Evolutionary conservation across 2,329 filamentous ascomycete genomes (phyloP).

Genomic region (Penicillium sumatraense): DNA sequence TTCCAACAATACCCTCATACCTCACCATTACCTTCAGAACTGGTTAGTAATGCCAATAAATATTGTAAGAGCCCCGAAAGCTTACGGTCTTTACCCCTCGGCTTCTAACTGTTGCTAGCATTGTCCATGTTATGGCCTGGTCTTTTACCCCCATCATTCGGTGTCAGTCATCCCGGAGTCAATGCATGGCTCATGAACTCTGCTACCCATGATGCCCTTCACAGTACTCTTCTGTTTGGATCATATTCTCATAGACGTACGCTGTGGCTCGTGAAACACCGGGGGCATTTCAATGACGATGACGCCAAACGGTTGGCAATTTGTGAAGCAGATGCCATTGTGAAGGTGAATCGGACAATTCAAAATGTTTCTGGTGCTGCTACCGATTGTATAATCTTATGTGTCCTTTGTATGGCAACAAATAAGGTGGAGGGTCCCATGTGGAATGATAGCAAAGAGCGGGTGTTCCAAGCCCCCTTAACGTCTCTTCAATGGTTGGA

Average conservation of each 20-base stretch:
- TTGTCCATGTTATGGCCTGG: constrained; percentile 13
- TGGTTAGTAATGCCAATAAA: constrained; percentile 8
- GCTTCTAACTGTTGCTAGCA: neutral
- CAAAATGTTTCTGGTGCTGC: neutral
- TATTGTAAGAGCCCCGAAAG: constrained; percentile 1
- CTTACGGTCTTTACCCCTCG: neutral
- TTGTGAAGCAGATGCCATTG: constrained; percentile 7
- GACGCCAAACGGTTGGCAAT: constrained; percentile 7
- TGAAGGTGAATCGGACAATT: constrained; percentile 13
- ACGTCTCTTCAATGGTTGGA: constrained; percentile 24
- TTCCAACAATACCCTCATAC: constrained; percentile 7
- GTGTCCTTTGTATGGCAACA: constrained; percentile 9
- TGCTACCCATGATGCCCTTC: constrained; percentile 5
- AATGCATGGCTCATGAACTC: constrained; percentile 9
- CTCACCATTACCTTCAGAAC: constrained; percentile 2
- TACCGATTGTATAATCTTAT: constrained; percentile 10
- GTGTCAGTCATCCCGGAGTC: constrained; percentile 1
- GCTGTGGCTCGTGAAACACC: constrained; percentile 4
- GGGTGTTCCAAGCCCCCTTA: constrained; percentile 16
- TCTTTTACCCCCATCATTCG: constrained; percentile 3
- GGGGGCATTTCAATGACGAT: constrained; percentile 10
- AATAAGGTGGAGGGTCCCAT: constrained; percentile 3
- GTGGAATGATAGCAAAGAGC: constrained; percentile 7
- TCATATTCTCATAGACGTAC: constrained; percentile 14
- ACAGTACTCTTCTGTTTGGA: constrained; percentile 16